Conservation (phyloP, 768 basidiomycete genomes). For the Naganishia antarctica region DNA sequence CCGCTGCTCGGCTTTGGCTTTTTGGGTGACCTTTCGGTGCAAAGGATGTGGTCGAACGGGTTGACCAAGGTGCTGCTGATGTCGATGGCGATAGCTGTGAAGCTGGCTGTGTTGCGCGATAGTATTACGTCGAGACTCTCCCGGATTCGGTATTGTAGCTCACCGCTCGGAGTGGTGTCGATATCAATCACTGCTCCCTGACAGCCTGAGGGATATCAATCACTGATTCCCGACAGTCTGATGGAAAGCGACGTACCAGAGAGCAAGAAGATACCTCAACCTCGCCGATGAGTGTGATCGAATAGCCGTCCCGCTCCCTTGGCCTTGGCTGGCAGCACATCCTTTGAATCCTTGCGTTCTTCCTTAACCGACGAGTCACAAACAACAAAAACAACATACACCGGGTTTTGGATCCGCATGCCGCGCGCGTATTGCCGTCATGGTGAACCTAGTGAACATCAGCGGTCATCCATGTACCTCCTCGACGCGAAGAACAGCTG, state of each 20-base stretch:
- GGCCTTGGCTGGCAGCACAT: neutral
- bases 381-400: slow-evolving; percentile 16
- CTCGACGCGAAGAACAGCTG: too few relatives aligned
- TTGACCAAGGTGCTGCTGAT: neutral
- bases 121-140: too few relatives aligned
- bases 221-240: neutral
- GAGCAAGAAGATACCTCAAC: neutral
- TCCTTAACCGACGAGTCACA: slow-evolving; percentile 15
- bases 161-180: neutral
- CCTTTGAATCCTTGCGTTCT: neutral
- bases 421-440: too few relatives aligned
- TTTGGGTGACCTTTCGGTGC: neutral
- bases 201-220: neutral
- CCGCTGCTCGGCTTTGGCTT: neutral
- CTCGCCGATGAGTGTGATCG: neutral
- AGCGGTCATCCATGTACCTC: too few relatives aligned
- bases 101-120: too few relatives aligned
- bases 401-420: neutral
- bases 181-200: too few relatives aligned
- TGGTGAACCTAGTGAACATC: too few relatives aligned
- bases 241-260: neutral
- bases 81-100: too few relatives aligned
- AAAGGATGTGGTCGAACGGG: neutral
- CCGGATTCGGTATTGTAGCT: neutral
- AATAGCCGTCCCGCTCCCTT: too few relatives aligned